Evolutionary conservation across 2,329 filamentous ascomycete genomes (phyloP), one percentile per base, ranked within the genome.

Genomic region (Xylariales sp.): DNA sequence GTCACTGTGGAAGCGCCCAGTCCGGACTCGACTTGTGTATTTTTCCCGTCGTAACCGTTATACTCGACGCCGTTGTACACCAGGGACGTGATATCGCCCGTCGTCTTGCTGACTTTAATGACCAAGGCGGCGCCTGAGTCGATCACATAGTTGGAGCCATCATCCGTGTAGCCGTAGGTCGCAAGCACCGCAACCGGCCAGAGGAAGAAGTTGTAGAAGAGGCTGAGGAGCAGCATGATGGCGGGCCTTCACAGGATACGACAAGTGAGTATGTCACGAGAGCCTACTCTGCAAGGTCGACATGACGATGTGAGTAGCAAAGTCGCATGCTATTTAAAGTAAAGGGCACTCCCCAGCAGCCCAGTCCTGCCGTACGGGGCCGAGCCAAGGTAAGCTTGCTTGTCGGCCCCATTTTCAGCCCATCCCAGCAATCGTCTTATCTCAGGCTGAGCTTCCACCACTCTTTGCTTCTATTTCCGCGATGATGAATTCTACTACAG

Each of bases 111-210:
- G 33, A 63, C 58, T 27, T 56, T 58, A 46, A 63, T 60, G 22
- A 62, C 53, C 5, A 64, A 52, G 9, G 51, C 49, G 4, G 58
- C 47, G 1, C 59, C 58, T 14, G 52, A 57, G 44, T 58, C 64
- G 27, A 66, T 62, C n/a, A 63, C 57, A 45, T 64, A 66, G 44
- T 64, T 61, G 25, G 51, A 57, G 18, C 57, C 61, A 38, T 60
- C 54, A 18, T 68, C 64, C 2, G 56, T 61, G 47, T 61, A 68
- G 18, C 65, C 65, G 53, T 61, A 68, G 5, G 57, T 60, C 24
- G 64, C 65, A 4, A 59, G 52, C 16, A 57, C 63, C 27, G 46
- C 49, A 9, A 54, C 51, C 21, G 49, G 55, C 48, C 43, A 59
- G 50, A 47, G 50, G 35, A 51, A 54, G 31, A 55, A 44, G n/a